A percentile compares a stretch with the other conserved stretches of the same genome.
These are phyloP conservation scores for Parasitella parasitica DNA, from an alignment of 371 early-diverging fungal species.

Conservation along the genomic window DNA sequence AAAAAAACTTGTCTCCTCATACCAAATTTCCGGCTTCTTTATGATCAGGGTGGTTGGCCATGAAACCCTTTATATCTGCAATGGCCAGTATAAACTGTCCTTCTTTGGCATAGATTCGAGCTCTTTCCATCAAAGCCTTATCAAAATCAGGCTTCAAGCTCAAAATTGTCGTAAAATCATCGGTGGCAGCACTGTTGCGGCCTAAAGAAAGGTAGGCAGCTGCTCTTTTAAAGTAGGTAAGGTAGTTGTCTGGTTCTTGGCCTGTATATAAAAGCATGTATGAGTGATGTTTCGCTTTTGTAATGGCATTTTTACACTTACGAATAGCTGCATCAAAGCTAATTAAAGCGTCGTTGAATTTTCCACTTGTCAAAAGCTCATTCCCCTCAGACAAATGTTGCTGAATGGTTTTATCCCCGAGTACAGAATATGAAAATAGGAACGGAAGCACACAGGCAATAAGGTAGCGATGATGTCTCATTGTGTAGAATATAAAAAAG, in stretches of 20 bases:
- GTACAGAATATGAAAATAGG: slow-evolving; percentile 26
- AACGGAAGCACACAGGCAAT: slow-evolving; percentile 39
- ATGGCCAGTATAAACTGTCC: slow-evolving; percentile 67
- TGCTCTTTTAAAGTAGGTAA: slow-evolving; percentile 83
- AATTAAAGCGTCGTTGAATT: slow-evolving; percentile 66
- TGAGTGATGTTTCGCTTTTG: background rate
- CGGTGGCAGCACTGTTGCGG: slow-evolving; percentile 66
- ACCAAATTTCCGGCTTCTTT: slow-evolving; percentile 39
- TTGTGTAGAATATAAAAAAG: slow-evolving; percentile 57
- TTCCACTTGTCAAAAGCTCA: slow-evolving; percentile 48
- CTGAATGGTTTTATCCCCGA: slow-evolving; percentile 50
- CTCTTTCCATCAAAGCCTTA: slow-evolving; percentile 80
- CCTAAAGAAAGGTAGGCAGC: slow-evolving; percentile 80
- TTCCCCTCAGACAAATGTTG: slow-evolving; percentile 65
- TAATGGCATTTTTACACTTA: slow-evolving; percentile 31
- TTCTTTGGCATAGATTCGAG: slow-evolving; percentile 71
- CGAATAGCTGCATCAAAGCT: slow-evolving; percentile 73
- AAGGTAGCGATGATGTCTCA: slow-evolving; percentile 20
- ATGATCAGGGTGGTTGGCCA: slow-evolving; percentile 47
- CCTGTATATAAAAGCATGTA: slow-evolving; percentile 27
- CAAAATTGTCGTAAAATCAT: slow-evolving; percentile 83
- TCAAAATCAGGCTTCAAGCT: slow-evolving; percentile 81
- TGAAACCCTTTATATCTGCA: slow-evolving; percentile 40
- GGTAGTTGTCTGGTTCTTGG: slow-evolving; percentile 74
- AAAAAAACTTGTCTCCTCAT: background rate